Evolutionary conservation across 768 basidiomycete species (phyloP), one percentile per base, ranked within the genome.

Genomic region (Podaxis sp.): DNA sequence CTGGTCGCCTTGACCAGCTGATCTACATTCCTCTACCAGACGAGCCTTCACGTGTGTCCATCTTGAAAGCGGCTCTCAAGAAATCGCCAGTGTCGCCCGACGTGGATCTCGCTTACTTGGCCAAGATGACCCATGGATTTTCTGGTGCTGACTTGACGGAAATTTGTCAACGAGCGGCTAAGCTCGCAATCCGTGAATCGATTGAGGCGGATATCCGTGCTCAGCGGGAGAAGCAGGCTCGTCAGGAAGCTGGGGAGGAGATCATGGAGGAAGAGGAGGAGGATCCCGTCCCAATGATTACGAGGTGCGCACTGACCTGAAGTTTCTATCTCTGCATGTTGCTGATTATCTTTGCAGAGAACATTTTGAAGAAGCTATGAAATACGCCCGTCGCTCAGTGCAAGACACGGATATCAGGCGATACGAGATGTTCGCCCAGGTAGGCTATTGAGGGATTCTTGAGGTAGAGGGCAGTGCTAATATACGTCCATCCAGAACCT

Each of bases 91-190:
- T 99, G 54, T 80, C 91, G 16, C 75, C 81, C 16, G 86, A 88
- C 1, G 95, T 99, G 66, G 86, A 97, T 72, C 85, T 98, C 51
- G 32, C 35, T 27, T 98, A 88, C 88, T 81, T 99, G 63, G 84
- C 95, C 57, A 96, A 90, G 85, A 84, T 80, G 73, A 97, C 96
- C 13, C 93, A 98, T 68, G 97, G 97, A 11, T 99, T 90, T 87
- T 98, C 96, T 70, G 97, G 97, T 87, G 97, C 97, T 59, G 97
- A 99, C 85, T 79, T 98, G 66, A 96, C 96, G n/a, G 97, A 98
- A 74, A 96, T 99, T 69, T 98, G 96, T 73, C 96, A 98, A 75
- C 87, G 97, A 54, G 89, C 97, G 4, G 95, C 95, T 58, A 99
- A 99, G 79, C 81, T 98, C 57, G 96, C 96, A 1, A 99, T 99